phyloP scores from a whole-genome alignment of 129 eudicot species.

The Heracleum sosnowskyi region DNA sequence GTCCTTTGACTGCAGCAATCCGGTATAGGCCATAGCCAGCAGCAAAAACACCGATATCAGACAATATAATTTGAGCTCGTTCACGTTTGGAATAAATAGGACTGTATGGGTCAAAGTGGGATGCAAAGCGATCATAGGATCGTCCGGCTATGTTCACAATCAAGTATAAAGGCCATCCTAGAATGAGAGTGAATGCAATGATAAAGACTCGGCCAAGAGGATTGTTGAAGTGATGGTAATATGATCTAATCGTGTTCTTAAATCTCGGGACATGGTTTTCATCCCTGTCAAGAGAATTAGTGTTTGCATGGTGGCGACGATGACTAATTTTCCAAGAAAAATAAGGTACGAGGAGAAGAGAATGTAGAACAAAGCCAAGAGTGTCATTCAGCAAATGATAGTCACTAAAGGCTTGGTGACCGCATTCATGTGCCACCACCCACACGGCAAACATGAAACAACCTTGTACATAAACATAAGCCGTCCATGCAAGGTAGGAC shows the following conservation, averaged over 20 bases:
- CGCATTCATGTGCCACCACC: conserved; percentile 8
- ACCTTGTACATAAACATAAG: background rate
- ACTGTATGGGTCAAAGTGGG: conserved; percentile 1
- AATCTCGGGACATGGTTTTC: conserved; percentile 6
- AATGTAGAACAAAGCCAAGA: background rate
- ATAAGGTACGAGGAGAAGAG: conserved; percentile 4
- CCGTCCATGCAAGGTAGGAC: background rate
- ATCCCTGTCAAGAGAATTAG: conserved; percentile 3
- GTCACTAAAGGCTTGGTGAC: conserved; percentile 9
- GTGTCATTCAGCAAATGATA: background rate
- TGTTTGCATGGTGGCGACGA: conserved; percentile 11
- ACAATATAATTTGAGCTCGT: background rate
- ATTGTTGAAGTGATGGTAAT: background rate
- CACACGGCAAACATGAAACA: background rate
- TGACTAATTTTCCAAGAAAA: conserved; percentile 11
- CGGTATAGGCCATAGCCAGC: background rate
- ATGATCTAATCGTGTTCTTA: background rate
- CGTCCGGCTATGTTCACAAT: background rate
- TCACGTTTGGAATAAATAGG: conserved; percentile 1
- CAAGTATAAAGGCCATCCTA: conserved; percentile 7
- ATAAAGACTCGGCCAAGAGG: background rate
- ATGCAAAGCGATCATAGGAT: background rate
- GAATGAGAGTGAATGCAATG: background rate
- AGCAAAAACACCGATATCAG: background rate
- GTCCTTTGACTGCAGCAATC: background rate